Evolutionary conservation across 208 protist species (phyloP).

Genomic region (Vickermania ingenoplastis): DNA sequence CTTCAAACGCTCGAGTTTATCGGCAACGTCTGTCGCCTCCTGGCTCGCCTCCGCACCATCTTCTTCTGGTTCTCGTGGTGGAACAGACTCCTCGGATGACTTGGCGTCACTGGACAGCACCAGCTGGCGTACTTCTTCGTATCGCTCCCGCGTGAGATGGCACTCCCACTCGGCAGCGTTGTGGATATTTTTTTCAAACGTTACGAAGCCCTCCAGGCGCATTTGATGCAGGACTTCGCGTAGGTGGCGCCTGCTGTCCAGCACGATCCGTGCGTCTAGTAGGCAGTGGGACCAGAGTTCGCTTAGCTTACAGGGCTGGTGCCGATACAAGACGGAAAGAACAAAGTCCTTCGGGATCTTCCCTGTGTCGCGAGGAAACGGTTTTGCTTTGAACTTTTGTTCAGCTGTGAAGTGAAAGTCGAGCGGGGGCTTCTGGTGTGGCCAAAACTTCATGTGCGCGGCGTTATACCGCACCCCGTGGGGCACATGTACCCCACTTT

Average conservation of each 20-base stretch:
- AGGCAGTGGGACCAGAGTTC: conserved; percentile 76
- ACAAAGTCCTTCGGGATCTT: conserved; percentile 82
- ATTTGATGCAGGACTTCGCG: conserved; percentile 82
- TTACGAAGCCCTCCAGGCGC: conserved; percentile 77
- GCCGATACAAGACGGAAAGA: conserved; percentile 78
- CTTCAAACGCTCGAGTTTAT: conserved; percentile 52
- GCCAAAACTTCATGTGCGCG: conserved; percentile 77
- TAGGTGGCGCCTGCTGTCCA: conserved; percentile 87
- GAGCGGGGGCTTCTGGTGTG: conserved; percentile 48
- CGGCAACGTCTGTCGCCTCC: conserved; percentile 44
- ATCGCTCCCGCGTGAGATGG: conserved; percentile 72
- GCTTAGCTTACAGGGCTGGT: conserved; percentile 84
- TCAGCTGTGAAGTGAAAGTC: conserved; percentile 78
- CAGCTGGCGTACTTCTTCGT: conserved; percentile 67
- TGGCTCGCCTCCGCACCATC: conserved; percentile 32
- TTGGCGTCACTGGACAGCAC: conserved; percentile 39
- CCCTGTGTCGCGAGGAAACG: conserved; percentile 76
- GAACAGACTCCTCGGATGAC: too few species aligned
- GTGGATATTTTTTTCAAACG: conserved; percentile 65
- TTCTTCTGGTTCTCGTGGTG: background rate
- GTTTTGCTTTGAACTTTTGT: conserved; percentile 61
- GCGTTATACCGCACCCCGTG: conserved; percentile 49
- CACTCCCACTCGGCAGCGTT: conserved; percentile 65
- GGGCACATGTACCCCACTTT: conserved; percentile 65
- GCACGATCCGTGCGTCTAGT: conserved; percentile 68